A percentile compares a stretch with the other conserved stretches of the same genome.
phyloP scores from a whole-genome alignment of 257 asterid genomes.

The Solanum bulbocastanum region DNA sequence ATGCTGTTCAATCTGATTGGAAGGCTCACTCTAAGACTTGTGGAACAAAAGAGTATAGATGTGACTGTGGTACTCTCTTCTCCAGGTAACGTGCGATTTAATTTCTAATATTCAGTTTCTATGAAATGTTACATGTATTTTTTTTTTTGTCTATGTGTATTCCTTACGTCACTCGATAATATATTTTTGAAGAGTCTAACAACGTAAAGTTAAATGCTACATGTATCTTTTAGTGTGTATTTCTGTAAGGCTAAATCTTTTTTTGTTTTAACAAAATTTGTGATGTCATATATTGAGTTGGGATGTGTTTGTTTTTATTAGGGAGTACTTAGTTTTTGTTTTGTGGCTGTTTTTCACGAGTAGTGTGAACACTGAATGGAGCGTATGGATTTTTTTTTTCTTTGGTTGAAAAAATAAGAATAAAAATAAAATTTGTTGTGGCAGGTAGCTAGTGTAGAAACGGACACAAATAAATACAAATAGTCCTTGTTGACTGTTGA shows the following conservation, averaged over 20 bases:
- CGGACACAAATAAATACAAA: slow-evolving; percentile 6
- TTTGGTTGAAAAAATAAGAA: not conserved
- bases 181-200: not conserved
- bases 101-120: not conserved
- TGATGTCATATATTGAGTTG: not conserved
- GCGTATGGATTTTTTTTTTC: not conserved
- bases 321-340: slow-evolving; percentile 2
- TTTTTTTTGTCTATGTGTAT: too few relatives aligned
- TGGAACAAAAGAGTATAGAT: slow-evolving; percentile 74
- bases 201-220: not conserved
- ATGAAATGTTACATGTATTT: not conserved
- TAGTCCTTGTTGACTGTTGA: slow-evolving; percentile 1
- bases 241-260: not conserved
- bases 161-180: not conserved
- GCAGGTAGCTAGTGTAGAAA: slow-evolving; percentile 9
- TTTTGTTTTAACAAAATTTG: not conserved
- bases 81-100: slow-evolving; percentile 37
- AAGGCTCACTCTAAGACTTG: slow-evolving; percentile 86
- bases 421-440: not conserved
- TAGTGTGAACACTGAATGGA: slow-evolving; percentile 5
- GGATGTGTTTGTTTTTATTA: not conserved
- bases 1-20: slow-evolving; percentile 91
- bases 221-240: not conserved
- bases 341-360: slow-evolving; percentile 16
- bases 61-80: slow-evolving; percentile 86